Evolutionary conservation across 495 filamentous ascomycete genomes (phyloP), one percentile per base, ranked within the genome.

Genomic region (Hyaloscypha finlandica): DNA sequence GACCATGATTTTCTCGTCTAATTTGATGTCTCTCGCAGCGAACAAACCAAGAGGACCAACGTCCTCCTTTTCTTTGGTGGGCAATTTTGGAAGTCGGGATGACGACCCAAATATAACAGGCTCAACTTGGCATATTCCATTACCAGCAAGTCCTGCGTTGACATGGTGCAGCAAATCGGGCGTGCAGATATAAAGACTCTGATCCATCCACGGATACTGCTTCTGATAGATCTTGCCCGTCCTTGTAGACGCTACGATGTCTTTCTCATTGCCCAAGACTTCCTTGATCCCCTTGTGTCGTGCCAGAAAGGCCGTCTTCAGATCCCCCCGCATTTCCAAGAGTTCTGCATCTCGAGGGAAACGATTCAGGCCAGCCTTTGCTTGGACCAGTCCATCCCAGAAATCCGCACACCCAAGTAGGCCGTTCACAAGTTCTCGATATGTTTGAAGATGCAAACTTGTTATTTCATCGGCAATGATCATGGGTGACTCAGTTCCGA

Each of bases 31-130:
- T 22, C 62, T 30, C 4, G 55, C 68, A 0, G 71, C 71, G 32
- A 70, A 73, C 2, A 70, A 52, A 3, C 71, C 71, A 14, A 70
- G 51, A 20, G 71, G 68, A 16, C 71, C 68, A 56, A 68, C 62
- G 57, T 73, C 68, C n/a, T 61, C 16, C 5, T 57, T 64, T 33
- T 59, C 59, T 22, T 16, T 53, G 5, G 8, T 30, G 19, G 42
- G 9, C 33, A 6, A 25, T 20, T 20, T 59, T 8, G 37, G 19
- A 42, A 1, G 20, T 12, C 0, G 48, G 12, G 9, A 16, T 29
- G 31, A 6, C 29, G 53, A 14, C 3, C 61, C 70, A 60, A 69
- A 72, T 11, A 60, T n/a, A 2, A 68, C 61, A 16, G 53, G 60
- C 31, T 37, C 29, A 1, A 69, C 53, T 39, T 72, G 59, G 37